Base-by-base conservation (phyloP, 116 monocot species). In the Papilionanthe hybrid region DNA sequence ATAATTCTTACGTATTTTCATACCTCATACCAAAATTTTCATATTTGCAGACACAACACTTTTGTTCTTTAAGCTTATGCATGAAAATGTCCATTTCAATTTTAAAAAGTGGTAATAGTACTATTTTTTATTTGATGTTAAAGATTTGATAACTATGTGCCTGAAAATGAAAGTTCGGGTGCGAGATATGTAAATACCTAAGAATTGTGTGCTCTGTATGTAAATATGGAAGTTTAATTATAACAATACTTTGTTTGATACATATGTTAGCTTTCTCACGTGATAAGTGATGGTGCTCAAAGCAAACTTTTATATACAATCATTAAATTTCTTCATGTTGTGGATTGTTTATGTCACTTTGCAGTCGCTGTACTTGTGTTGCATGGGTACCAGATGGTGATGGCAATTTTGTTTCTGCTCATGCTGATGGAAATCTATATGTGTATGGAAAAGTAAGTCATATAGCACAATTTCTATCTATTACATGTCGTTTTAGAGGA, bases 381-480 rank as follows among this genome's bases (percentile, higher is more conserved):
- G 84, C 89, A 72, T 98, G 98, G 98, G 94, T 94, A 42, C 94
- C 93, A 60, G 86, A 91, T 85, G 81, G 86, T 74, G 91, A 92
- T 68, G 96, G 92, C 45, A 20, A 82, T 77, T 95, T 98, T 75
- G 85, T 93, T 81, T 93, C 91, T 82, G 90, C 84, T 45, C 94
- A 98, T 93, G 93, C 90, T 82, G 94, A 98, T 98, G 98, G 94
- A 77, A 94, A 93, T 68, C 53, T 97, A 41, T 97, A 87, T 90
- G 86, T 97, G 42, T 97, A 97, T 89, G 94, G 94, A 79, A 96
- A 93, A 79, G 96, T 93, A 30, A 58, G 88, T 56, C 41, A 12
- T 50, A 48, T 29, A 32, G 32, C 15, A 43, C 18, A 22, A n/a
- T 30, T 71, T 30, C 0, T 15, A 15, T 32, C 3, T 71, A 30